Evolutionary conservation across 495 filamentous ascomycete species (phyloP), one percentile per base, ranked within the genome.

Genomic region (Gamarada debralockiae): DNA sequence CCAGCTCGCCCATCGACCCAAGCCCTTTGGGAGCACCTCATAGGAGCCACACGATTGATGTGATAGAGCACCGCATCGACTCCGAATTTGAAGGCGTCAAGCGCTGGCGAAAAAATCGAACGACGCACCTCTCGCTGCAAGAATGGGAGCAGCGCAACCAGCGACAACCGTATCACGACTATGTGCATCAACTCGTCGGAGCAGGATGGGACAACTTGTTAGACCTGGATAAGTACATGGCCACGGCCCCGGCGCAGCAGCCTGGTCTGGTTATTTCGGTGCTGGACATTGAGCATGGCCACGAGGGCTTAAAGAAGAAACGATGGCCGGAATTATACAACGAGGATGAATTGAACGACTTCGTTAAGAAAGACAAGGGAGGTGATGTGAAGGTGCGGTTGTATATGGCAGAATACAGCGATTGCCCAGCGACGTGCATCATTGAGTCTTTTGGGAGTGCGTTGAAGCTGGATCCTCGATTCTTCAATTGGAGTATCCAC

Each of bases 131-230:
- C 12, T 41, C 53, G 0, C 7, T 57, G 2, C 60, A 55, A 48
- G 55, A 50, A 34, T 63, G 46, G 45, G 20, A 14, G 20, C 40
- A 48, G 3, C 49, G 39, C 23, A 39, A 45, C 2, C 24, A 20
- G n/a, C 40, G 40, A 13, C 9, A 23, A 12, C 63, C 63, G 3
- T 65, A 65, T 41, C 63, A 58, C 18, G 60, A 57, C 2, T 63
- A 63, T 42, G 40, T 65, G 4, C 57, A 64, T 12, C 17, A 51
- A 9, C 47, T 63, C 8, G 43, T 63, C 10, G 50, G 37, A 17
- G 60, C 63, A 20, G 63, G 63, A 53, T 65, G 60, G 63, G 58
- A 49, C 21, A 65, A 63, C 38, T 43, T 65, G 23, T 46, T 25
- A 20, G 49, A 45, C 9, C 48, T 65, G 24, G 57, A 65, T 24